Evolutionary conservation across 2,329 filamentous ascomycete species (phyloP).

Genomic region (Aspergillus arachidicola): DNA sequence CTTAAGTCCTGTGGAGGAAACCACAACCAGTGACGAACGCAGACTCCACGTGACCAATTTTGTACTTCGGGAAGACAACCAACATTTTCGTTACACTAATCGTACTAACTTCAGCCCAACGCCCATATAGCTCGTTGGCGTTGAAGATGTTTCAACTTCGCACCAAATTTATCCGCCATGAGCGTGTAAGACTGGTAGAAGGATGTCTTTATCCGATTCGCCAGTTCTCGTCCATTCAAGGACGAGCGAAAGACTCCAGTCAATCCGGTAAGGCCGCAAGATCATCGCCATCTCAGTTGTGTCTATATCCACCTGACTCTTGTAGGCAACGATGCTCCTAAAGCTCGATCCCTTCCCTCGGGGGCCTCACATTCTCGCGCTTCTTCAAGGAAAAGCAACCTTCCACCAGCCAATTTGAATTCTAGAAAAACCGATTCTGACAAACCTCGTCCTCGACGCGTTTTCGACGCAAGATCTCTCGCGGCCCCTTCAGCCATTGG

Average conservation of each 20-base stretch:
- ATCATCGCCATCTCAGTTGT: background rate
- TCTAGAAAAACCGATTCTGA: conserved; percentile 19
- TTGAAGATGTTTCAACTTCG: conserved; percentile 33
- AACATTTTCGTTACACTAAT: background rate
- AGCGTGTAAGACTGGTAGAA: conserved; percentile 18
- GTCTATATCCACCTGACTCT: background rate
- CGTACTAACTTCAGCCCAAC: background rate
- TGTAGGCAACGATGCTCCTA: background rate
- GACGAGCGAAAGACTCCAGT: conserved; percentile 17
- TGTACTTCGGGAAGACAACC: background rate
- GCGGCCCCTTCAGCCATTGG: conserved; percentile 32
- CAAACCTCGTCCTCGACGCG: conserved; percentile 28
- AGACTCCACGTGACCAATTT: background rate
- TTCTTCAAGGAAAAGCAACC: conserved; percentile 12
- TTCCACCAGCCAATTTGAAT: conserved; percentile 23
- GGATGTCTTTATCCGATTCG: conserved; percentile 22
- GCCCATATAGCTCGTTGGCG: background rate
- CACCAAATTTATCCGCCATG: conserved; percentile 7
- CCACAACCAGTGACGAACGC: background rate
- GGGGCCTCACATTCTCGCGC: conserved; percentile 2
- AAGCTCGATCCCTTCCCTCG: background rate
- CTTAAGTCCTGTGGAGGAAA: background rate
- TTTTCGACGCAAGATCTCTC: conserved; percentile 41
- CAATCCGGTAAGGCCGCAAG: conserved; percentile 26
- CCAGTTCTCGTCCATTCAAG: conserved; percentile 29